phyloP scores from a whole-genome alignment of 371 early-diverging fungal species.

The Conidiobolus incongruus region DNA sequence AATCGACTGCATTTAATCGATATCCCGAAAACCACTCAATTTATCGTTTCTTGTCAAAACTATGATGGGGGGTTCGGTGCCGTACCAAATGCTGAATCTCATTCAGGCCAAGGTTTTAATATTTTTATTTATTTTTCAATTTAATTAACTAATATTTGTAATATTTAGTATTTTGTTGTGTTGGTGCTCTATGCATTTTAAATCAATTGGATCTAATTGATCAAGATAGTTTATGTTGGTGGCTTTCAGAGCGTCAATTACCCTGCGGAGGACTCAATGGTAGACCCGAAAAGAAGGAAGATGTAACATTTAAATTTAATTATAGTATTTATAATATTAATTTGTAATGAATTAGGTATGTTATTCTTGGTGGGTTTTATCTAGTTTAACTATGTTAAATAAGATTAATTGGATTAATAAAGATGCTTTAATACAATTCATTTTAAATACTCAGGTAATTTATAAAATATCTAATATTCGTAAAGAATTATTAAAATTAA shows the following conservation, averaged over 20 bases:
- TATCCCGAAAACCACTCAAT: conserved; percentile 43
- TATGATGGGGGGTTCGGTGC: conserved; percentile 96
- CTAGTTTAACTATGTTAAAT: conserved; percentile 67
- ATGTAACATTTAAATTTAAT: too few relatives aligned
- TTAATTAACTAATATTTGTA: too few relatives aligned
- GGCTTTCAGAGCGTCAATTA: conserved; percentile 87
- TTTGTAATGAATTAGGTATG: conserved; percentile 51
- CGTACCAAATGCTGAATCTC: conserved; percentile 84
- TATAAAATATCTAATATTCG: too few relatives aligned
- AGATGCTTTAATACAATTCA: conserved; percentile 52
- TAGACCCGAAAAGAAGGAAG: conserved; percentile 91
- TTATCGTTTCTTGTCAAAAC: conserved; percentile 67
- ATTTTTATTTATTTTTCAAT: too few relatives aligned
- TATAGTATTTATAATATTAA: too few relatives aligned
- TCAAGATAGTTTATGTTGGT: conserved; percentile 41
- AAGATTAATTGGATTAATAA: conserved; percentile 71
- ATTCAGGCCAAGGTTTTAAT: conserved; percentile 61
- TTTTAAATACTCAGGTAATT: conserved; percentile 56
- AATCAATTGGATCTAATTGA: conserved; percentile 47
- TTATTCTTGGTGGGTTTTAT: conserved; percentile 98
- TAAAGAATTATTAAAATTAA: neutral
- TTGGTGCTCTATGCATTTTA: conserved; percentile 67
- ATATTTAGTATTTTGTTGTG: conserved; percentile 69
- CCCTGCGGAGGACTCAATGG: conserved; percentile 92
- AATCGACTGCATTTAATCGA: conserved; percentile 47